Conservation (phyloP, 75 land plant genomes). For the Chamaecyparis obtusa region DNA sequence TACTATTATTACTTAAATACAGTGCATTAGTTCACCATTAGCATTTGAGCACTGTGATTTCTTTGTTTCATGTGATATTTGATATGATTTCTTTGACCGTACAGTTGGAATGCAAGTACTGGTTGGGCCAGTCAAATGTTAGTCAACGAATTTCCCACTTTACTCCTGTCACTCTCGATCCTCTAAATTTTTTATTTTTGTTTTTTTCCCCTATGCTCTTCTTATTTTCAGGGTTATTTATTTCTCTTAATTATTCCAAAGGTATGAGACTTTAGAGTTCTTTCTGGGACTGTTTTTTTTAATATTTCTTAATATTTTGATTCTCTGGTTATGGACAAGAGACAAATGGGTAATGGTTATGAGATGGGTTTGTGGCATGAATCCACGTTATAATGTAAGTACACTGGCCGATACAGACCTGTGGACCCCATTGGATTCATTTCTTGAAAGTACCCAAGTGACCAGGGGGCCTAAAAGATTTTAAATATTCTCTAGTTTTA, state of each 20-base stretch:
- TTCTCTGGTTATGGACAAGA: background rate
- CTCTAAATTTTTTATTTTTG: background rate
- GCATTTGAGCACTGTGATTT: background rate
- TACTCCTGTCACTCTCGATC: slow-evolving; percentile 7
- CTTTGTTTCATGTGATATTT: background rate
- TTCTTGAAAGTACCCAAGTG: too few species aligned
- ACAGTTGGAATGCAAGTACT: slow-evolving; percentile 3
- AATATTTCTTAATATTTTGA: background rate
- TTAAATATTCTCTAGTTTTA: too few species aligned
- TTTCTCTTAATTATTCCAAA: background rate
- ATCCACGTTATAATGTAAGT: background rate
- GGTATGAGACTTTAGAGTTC: background rate
- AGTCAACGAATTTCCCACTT: slow-evolving; percentile 10
- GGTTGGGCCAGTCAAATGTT: slow-evolving; percentile 2
- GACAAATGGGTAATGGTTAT: background rate
- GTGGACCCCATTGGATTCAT: background rate
- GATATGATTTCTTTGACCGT: slow-evolving; percentile 11
- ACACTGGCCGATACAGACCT: background rate
- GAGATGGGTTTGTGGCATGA: background rate
- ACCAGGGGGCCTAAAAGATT: too few species aligned
- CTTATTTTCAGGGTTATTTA: background rate
- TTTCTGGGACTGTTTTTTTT: background rate
- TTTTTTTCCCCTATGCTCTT: background rate
- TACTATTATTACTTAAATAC: background rate
- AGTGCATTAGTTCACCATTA: too few species aligned